phyloP scores from a whole-genome alignment of 1,284 basidiomycete genomes.

The Austroboletus niveus region DNA sequence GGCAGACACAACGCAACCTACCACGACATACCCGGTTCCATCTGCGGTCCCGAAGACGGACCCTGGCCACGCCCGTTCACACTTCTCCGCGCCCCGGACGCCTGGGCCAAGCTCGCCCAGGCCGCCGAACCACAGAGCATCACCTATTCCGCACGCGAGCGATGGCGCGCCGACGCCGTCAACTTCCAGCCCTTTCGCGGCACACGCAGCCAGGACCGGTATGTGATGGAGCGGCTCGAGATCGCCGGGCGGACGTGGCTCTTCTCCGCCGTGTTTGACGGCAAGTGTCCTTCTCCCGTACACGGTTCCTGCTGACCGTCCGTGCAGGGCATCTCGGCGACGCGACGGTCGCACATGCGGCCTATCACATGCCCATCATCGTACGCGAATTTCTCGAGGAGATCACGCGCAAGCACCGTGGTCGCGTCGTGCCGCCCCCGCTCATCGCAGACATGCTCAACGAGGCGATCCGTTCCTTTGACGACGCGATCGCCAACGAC shows the following conservation, averaged over 20 bases:
- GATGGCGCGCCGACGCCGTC: conserved; percentile 50
- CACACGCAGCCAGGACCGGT: conserved; percentile 56
- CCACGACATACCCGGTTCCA: conserved; percentile 55
- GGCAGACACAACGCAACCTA: conserved; percentile 27
- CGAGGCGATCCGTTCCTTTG: conserved; percentile 57
- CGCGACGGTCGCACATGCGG: conserved; percentile 65
- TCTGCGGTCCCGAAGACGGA: conserved; percentile 58
- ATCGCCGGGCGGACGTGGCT: conserved; percentile 57
- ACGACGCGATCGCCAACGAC: conserved; percentile 64
- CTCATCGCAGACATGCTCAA: conserved; percentile 54
- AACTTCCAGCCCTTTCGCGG: conserved; percentile 60
- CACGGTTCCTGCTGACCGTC: neutral
- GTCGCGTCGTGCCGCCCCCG: conserved; percentile 39
- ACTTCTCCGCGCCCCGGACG: conserved; percentile 43
- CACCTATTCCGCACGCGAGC: conserved; percentile 37
- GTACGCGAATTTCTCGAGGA: conserved; percentile 54
- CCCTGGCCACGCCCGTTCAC: conserved; percentile 61
- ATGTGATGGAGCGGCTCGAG: conserved; percentile 55
- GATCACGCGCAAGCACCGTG: conserved; percentile 36
- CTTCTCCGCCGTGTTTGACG: conserved; percentile 69
- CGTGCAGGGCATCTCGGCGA: conserved; percentile 62
- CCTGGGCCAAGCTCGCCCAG: conserved; percentile 47
- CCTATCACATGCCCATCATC: conserved; percentile 66
- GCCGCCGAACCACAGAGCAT: conserved; percentile 50
- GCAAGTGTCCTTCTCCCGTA: conserved; percentile 38